Evolutionary conservation across 1,284 basidiomycete genomes (phyloP).

Genomic region (Moesziomyces antarcticus): DNA sequence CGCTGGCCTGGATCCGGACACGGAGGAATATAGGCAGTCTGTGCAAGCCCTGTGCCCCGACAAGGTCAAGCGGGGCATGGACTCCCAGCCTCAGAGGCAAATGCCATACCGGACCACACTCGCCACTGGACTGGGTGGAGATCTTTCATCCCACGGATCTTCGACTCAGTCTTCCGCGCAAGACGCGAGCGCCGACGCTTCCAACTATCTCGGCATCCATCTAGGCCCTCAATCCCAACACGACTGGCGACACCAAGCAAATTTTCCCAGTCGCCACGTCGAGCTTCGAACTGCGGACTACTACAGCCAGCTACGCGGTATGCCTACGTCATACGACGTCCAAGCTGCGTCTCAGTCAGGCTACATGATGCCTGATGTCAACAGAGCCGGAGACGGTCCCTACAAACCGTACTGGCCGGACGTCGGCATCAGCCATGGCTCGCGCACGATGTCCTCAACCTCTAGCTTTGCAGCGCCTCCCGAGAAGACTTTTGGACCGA

Average conservation of each 20-base stretch:
- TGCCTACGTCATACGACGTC: background rate
- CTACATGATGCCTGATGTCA: background rate
- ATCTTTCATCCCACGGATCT: background rate
- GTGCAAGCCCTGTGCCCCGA: constrained; percentile 34
- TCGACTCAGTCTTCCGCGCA: background rate
- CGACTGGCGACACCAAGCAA: constrained; percentile 16
- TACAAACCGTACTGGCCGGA: background rate
- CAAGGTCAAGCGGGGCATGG: constrained; percentile 10
- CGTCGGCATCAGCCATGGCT: background rate
- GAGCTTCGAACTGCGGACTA: background rate
- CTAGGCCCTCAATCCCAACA: constrained; percentile 3
- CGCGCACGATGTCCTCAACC: background rate
- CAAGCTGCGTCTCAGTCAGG: background rate
- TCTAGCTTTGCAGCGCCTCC: background rate
- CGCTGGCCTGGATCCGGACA: constrained; percentile 35
- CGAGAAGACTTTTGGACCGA: background rate
- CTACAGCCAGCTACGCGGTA: constrained; percentile 2
- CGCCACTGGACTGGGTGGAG: constrained; percentile 8
- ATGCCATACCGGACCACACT: constrained; percentile 15
- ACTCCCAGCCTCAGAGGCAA: constrained; percentile 10
- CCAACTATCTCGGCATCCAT: constrained; percentile 29
- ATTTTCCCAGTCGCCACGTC: background rate
- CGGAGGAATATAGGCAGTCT: constrained; percentile 37
- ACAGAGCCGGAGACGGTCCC: background rate
- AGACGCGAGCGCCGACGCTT: background rate